These are phyloP conservation scores for Nigrospora oryzae DNA, from an alignment of 2,329 filamentous ascomycete genomes.

Conservation along the genomic window DNA sequence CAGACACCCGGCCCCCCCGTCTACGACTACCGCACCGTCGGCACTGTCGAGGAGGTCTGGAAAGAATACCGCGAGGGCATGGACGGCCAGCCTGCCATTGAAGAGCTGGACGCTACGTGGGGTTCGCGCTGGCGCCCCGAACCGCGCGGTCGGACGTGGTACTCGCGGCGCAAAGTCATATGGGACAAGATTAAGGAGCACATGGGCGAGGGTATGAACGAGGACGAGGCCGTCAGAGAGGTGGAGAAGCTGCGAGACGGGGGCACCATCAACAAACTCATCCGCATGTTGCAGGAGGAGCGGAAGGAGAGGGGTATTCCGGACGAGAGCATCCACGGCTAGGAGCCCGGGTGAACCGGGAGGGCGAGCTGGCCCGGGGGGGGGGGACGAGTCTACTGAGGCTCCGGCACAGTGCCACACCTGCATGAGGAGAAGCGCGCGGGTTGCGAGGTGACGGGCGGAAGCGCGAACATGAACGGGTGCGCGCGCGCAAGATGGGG, in stretches of 20 bases:
- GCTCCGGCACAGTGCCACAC: too few relatives aligned
- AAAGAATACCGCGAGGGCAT: conserved; percentile 26
- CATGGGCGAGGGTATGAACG: conserved; percentile 24
- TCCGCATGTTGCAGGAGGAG: conserved; percentile 25
- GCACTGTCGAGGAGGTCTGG: conserved; percentile 27
- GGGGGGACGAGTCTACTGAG: not conserved
- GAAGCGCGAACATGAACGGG: not conserved
- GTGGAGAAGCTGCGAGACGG: conserved; percentile 26
- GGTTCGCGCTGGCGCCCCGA: conserved; percentile 27
- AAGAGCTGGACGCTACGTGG: conserved; percentile 24
- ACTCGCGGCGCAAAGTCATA: conserved; percentile 27
- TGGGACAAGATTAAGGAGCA: conserved; percentile 28
- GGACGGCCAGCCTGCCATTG: conserved; percentile 25
- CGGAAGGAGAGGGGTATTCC: conserved; percentile 22
- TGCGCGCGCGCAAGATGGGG: not conserved
- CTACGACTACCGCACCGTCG: conserved; percentile 24
- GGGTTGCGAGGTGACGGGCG: not conserved
- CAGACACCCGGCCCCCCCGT: conserved; percentile 20
- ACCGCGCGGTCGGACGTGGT: conserved; percentile 26
- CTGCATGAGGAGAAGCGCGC: too few relatives aligned
- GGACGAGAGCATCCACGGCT: conserved; percentile 13
- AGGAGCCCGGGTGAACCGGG: not conserved
- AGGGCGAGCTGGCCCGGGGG: too few relatives aligned
- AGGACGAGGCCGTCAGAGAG: conserved; percentile 23
- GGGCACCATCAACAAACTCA: conserved; percentile 27